Conservation (phyloP, 257 asterid genomes). For the Primulina huaijiensis region DNA sequence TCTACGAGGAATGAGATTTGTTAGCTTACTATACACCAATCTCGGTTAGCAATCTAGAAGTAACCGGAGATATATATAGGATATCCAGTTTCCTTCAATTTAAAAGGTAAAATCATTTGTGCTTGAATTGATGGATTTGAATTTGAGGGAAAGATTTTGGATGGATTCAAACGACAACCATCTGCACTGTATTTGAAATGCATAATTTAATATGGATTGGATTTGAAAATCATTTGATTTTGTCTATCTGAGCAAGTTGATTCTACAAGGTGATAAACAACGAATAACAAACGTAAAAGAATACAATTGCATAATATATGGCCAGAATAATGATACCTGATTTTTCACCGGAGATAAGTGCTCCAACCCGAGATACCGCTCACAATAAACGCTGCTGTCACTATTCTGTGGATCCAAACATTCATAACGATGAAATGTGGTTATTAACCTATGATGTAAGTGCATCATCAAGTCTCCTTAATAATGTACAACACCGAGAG, state of each 20-base stretch:
- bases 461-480: not conserved
- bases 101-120: no score
- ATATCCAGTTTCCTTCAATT: no score
- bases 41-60: not conserved
- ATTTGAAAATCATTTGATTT: no score
- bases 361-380: slow-evolving; percentile 64
- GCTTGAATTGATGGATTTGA: no score
- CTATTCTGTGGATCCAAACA: slow-evolving; percentile 33
- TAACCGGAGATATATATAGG: no score
- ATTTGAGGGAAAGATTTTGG: no score
- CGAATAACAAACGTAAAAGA: not conserved
- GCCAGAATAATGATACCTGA: slow-evolving; percentile 36
- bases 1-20: not conserved
- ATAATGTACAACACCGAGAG: not conserved
- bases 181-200: no score
- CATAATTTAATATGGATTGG: no score
- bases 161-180: no score
- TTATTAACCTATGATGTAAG: not conserved
- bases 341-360: slow-evolving; percentile 40
- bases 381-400: slow-evolving; percentile 43
- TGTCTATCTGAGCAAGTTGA: no score
- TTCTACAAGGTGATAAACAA: not conserved
- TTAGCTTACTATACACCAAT: not conserved
- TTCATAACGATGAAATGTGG: slow-evolving; percentile 1
- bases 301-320: slow-evolving; percentile 5